A percentile compares a stretch with the other conserved stretches of the same genome.
Evolutionary conservation across 2,329 filamentous ascomycete species (phyloP).

Genomic region (Scytalidium sp.): DNA sequence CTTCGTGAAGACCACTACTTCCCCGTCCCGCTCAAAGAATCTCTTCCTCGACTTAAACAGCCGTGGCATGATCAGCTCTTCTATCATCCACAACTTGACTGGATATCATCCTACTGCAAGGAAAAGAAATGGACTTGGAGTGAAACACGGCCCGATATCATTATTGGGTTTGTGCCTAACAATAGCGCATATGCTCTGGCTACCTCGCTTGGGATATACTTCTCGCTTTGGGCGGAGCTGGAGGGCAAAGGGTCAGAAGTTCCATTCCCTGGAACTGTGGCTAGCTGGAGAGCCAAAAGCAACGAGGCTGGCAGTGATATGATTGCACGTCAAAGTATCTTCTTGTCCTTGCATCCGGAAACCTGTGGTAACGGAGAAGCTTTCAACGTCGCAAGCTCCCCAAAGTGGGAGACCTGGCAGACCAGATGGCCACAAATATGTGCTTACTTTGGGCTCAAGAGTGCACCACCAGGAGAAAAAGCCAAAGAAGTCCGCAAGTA

Average conservation of each 20-base stretch:
- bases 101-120: constrained; percentile 30
- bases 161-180: constrained; percentile 39
- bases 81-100: constrained; percentile 39
- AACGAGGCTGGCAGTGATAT: constrained; percentile 38
- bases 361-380: constrained; percentile 32
- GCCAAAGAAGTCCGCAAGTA: constrained; percentile 30
- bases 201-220: constrained; percentile 33
- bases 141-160: constrained; percentile 37
- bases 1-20: constrained; percentile 35
- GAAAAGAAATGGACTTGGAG: constrained; percentile 37
- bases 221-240: constrained; percentile 32
- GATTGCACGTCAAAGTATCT: constrained; percentile 37
- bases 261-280: constrained; percentile 34
- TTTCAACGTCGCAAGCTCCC: constrained; percentile 40
- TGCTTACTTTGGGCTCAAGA: constrained; percentile 42
- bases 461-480: constrained; percentile 27
- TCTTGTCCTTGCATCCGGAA: constrained; percentile 37
- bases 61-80: constrained; percentile 34
- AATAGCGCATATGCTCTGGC: constrained; percentile 36
- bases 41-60: constrained; percentile 29
- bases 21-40: constrained; percentile 30
- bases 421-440: constrained; percentile 42
- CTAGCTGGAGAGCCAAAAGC: constrained; percentile 34
- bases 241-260: constrained; percentile 35
- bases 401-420: constrained; percentile 34